Evolutionary conservation across 345 rosid species (phyloP).

Genomic region (Cochlearia excelsa): DNA sequence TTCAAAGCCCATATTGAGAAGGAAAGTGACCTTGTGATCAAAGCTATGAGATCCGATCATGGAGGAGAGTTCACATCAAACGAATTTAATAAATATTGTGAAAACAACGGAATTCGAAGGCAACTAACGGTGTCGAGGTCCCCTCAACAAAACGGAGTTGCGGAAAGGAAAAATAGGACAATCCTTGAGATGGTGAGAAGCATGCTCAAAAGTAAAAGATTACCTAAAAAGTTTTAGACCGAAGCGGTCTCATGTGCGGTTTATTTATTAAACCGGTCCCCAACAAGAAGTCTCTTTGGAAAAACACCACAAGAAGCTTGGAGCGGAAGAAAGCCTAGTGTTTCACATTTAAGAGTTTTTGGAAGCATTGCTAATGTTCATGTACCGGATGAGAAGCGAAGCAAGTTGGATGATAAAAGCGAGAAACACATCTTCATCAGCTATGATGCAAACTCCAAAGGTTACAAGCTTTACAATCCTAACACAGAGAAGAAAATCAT

Average conservation of each 20-base stretch:
- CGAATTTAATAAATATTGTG: not conserved
- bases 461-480: slow-evolving; percentile 2
- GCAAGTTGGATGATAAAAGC: not conserved
- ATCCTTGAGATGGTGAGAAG: slow-evolving; percentile 2
- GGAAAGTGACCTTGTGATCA: not conserved
- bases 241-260: not conserved
- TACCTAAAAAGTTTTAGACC: not conserved
- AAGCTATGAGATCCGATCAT: not conserved
- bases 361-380: not conserved
- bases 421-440: not conserved
- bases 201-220: not conserved
- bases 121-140: not conserved
- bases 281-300: not conserved
- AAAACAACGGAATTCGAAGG: not conserved
- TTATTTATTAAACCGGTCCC: not conserved
- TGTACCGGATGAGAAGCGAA: not conserved
- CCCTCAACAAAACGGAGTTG: slow-evolving; percentile 4
- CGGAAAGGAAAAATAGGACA: slow-evolving; percentile 1
- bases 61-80: not conserved
- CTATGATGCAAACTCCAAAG: not conserved
- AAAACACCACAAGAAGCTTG: slow-evolving; percentile 14
- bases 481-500: not conserved
- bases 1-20: not conserved
- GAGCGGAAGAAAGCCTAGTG: not conserved
- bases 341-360: slow-evolving; percentile 2